Percentiles rank a stretch among this genome's conserved stretches.
Conservation (phyloP, 257 asterid species). For the Eucommia ulmoides region DNA sequence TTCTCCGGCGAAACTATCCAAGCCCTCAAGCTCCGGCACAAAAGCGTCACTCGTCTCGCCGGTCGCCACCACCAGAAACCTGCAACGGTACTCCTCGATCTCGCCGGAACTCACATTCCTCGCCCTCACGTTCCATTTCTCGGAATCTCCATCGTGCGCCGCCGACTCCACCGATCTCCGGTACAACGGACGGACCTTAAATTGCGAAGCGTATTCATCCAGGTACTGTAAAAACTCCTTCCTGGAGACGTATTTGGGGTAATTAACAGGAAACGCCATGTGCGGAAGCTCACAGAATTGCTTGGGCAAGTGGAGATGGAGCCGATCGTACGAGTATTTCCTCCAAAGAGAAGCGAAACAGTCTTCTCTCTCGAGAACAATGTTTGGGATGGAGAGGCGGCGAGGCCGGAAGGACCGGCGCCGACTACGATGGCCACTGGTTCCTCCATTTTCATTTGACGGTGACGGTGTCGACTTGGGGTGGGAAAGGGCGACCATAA, state of each 20-base stretch:
- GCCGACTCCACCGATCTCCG: conserved; percentile 39
- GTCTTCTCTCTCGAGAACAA: conserved; percentile 60
- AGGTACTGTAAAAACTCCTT: conserved; percentile 30
- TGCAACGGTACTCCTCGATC: conserved; percentile 30
- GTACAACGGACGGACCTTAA: conserved; percentile 30
- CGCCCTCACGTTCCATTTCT: conserved; percentile 37
- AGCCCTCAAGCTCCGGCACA: conserved; percentile 38
- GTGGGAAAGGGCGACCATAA: too few species aligned
- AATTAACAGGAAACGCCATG: conserved; percentile 31
- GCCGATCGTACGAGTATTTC: conserved; percentile 60
- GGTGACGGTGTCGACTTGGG: too few species aligned
- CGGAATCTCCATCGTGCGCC: conserved; percentile 14
- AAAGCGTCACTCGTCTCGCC: conserved; percentile 49
- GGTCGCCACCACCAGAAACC: conserved; percentile 63
- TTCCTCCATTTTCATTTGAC: too few species aligned
- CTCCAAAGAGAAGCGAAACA: conserved; percentile 59
- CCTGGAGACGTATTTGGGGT: conserved; percentile 33
- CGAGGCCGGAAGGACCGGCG: conserved; percentile 68
- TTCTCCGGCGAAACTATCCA: conserved; percentile 39
- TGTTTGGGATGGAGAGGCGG: conserved; percentile 47
- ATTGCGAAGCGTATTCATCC: conserved; percentile 43
- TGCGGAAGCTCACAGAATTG: conserved; percentile 43
- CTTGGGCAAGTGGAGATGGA: conserved; percentile 63
- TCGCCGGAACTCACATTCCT: conserved; percentile 16
- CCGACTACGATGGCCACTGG: conserved; percentile 33